Conservation (phyloP, 2,329 filamentous ascomycete species). For the Aotearoamyces nothofagi region DNA sequence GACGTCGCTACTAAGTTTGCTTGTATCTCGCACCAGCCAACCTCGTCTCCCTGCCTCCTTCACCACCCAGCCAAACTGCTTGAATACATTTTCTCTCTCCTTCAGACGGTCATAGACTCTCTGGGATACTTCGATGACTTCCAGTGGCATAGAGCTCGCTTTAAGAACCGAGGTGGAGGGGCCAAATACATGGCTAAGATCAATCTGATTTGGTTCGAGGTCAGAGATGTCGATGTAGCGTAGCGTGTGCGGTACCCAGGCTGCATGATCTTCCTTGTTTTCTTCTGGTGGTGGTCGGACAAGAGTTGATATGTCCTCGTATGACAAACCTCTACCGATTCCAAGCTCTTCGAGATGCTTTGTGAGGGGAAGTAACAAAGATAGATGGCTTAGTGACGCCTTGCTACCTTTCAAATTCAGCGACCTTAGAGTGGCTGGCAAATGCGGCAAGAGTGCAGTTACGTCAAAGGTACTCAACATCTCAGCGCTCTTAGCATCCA, state of each 20-base stretch:
- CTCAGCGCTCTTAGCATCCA: slow-evolving; percentile 58
- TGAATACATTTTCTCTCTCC: slow-evolving; percentile 22
- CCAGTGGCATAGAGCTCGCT: slow-evolving; percentile 47
- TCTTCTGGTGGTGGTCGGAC: slow-evolving; percentile 5
- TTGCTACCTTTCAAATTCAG: slow-evolving; percentile 63
- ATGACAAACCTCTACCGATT: slow-evolving; percentile 46
- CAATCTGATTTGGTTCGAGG: slow-evolving; percentile 43
- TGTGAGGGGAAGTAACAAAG: slow-evolving; percentile 46
- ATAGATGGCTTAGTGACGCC: slow-evolving; percentile 49
- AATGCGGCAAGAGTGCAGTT: slow-evolving; percentile 43
- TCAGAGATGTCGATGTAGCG: slow-evolving; percentile 68
- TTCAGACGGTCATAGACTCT: slow-evolving; percentile 50
- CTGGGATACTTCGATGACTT: slow-evolving; percentile 62
- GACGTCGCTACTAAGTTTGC: slow-evolving; percentile 5
- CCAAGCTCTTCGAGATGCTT: slow-evolving; percentile 66
- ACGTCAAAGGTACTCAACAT: slow-evolving; percentile 53
- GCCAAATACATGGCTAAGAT: slow-evolving; percentile 36
- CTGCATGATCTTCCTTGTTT: slow-evolving; percentile 20
- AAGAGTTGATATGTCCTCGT: slow-evolving; percentile 6
- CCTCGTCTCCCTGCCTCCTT: slow-evolving; percentile 52
- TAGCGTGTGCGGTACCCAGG: slow-evolving; percentile 42
- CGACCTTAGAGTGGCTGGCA: slow-evolving; percentile 54
- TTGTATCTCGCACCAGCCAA: slow-evolving; percentile 43
- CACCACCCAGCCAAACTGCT: slow-evolving; percentile 52
- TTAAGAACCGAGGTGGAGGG: slow-evolving; percentile 38